Conservation (phyloP, 257 asterid genomes). For the Nicotiana noctiflora region DNA sequence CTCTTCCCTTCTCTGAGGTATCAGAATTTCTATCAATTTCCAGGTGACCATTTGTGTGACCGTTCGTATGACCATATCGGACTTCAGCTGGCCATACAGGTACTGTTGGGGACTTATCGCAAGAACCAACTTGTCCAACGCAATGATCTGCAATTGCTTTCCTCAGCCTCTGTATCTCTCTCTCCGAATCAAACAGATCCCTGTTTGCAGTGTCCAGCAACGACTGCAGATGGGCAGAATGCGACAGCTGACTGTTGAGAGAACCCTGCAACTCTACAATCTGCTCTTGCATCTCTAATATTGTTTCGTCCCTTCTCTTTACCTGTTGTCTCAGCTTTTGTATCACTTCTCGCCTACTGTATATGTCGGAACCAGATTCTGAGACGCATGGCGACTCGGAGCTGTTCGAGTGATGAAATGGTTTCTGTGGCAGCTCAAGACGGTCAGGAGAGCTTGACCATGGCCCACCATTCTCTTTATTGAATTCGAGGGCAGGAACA, state of each 20-base stretch:
- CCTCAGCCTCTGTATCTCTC: constrained; percentile 82
- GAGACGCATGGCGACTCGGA: constrained; percentile 90
- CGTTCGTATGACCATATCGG: constrained; percentile 47
- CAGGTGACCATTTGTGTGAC: constrained; percentile 44
- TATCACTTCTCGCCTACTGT: constrained; percentile 78
- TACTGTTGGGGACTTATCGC: constrained; percentile 42
- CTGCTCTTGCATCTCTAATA: constrained; percentile 94
- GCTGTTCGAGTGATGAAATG: constrained; percentile 79
- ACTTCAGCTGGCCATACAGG: constrained; percentile 53
- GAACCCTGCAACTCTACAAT: constrained; percentile 62
- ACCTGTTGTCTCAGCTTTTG: constrained; percentile 85
- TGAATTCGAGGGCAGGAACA: constrained; percentile 52
- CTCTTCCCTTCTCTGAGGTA: constrained; percentile 34
- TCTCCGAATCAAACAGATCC: constrained; percentile 66
- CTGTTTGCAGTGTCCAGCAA: constrained; percentile 67
- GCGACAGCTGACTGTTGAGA: constrained; percentile 46
- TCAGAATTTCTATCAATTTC: constrained; percentile 34
- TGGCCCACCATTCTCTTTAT: constrained; percentile 59
- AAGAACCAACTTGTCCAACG: constrained; percentile 41
- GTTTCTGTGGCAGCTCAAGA: constrained; percentile 78
- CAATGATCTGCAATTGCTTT: constrained; percentile 85
- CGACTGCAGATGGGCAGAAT: constrained; percentile 70
- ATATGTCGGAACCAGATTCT: constrained; percentile 86
- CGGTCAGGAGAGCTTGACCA: constrained; percentile 85
- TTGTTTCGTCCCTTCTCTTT: constrained; percentile 87